A percentile compares a stretch with the other conserved stretches of the same genome.
These are phyloP conservation scores for Globisporangium irregulare DNA, from an alignment of 352 stramenopile genomes.

Conservation along the genomic window DNA sequence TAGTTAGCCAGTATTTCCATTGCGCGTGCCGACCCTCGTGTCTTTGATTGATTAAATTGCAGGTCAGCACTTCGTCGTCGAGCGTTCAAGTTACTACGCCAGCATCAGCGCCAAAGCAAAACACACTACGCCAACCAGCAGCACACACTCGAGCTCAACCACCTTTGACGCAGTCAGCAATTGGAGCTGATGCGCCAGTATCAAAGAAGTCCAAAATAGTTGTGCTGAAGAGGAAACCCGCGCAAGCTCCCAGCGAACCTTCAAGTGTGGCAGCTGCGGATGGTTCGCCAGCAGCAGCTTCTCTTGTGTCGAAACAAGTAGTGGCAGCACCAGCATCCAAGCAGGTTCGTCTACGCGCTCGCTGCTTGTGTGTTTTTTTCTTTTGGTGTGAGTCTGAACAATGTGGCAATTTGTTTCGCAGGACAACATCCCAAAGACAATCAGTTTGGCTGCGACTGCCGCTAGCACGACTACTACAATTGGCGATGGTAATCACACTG, in stretches of 20 bases:
- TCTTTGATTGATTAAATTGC: background rate
- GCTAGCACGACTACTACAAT: background rate
- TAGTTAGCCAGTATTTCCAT: background rate
- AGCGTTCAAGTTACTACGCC: background rate
- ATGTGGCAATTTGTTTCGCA: background rate
- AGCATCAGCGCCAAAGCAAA: background rate
- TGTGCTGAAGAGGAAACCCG: constrained; percentile 1
- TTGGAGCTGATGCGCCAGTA: background rate
- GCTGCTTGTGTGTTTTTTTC: background rate
- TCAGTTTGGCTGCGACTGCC: background rate
- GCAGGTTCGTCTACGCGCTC: background rate
- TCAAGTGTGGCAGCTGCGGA: background rate
- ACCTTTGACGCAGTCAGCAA: background rate
- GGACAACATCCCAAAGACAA: background rate
- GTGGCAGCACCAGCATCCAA: background rate
- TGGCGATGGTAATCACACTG: background rate
- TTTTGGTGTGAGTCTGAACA: background rate
- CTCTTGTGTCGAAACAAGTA: background rate
- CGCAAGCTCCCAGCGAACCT: background rate
- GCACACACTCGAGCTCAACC: background rate
- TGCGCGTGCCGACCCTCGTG: background rate
- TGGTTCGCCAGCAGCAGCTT: background rate
- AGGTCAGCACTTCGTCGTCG: background rate
- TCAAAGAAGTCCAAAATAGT: constrained; percentile 6
- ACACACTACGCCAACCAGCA: background rate